Base-by-base conservation (phyloP, 495 filamentous ascomycete species). In the Daldinia grandis region DNA sequence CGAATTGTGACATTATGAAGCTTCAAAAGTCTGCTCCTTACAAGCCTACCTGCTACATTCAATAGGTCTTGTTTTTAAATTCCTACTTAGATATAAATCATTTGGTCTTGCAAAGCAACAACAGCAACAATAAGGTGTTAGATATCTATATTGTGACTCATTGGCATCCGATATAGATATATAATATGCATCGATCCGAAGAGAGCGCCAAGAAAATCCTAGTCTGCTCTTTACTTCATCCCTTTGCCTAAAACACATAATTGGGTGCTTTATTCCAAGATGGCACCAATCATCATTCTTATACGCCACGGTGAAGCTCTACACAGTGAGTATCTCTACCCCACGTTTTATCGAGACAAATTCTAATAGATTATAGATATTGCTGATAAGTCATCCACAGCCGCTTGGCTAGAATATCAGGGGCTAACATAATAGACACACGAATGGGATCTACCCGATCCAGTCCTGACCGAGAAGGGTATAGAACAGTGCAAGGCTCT, bases 281-380 rank as follows among this genome's bases (percentile, higher is more conserved):
- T 85, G 83, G 64, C 82, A 30, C 82, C 82, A 15, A 78, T 76
- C 4, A 69, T 85, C 21, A 80, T 85, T 68, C 71, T 85, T 8
- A 83, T 86, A 49, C 78, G 84, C 44, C 83, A 86, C 60, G 83
- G 79, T 28, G 75, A 86, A 77, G 83, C 83, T 38, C 30, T 79
- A 56, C 83, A 84, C 56, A 85, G 83, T 79, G 62, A 73, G 75
- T 74, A 7, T 44, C 9, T 47, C 9, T 47, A 35, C 44, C 38
- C 37, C 27, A 9, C 8, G 25, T 3, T 58, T n/a, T 50, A 17
- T 31, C 17, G 51, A 58, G 21, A 15, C 24, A 49, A 17, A 17
- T 10, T 44, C 68, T 77, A 44, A 76, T 44, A 19, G 4, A 58
- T 56, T 58, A 17, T 54, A 76, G 73, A 77, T 58, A 51, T 76